Evolutionary conservation across 106 monocot species (phyloP), one percentile per base, ranked within the genome.

Genomic region (Allium sativum): DNA sequence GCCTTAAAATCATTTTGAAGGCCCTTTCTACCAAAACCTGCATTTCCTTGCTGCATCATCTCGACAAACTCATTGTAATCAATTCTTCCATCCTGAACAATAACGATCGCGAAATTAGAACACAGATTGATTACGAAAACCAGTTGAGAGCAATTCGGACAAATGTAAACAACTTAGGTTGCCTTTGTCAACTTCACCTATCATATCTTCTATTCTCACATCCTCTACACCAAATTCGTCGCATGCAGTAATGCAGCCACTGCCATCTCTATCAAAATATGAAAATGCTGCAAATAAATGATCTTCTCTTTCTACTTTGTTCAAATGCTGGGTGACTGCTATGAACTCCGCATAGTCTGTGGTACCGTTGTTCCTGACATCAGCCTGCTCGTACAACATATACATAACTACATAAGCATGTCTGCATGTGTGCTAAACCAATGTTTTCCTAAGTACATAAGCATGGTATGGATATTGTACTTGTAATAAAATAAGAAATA

Each of bases 41-140:
- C 48, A 58, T 72, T 75, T 12, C 80, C 80, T 53, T 72, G 68
- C 13, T 72, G 75, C 80, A 81, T 81, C 80, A 81, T 81, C n/a
- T 65, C 68, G 3, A 75, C 71, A 75, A 80, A 80, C 40, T 80
- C 80, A 42, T 42, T 64, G 51, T 80, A 80, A 52, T 80, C 80
- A 5, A 80, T 80, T 0, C 61, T 67, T 20, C 80, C 80, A 64
- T 80, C 75, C 75, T 80, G 72, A 22, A 44, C 20, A 56, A 54
- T n/a, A n/a, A n/a, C n/a, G n/a, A n/a, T n/a, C n/a, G 6, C 8
- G n/a, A 63, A 74, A 8, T 1, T 10, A 40, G 2, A 18, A 53
- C 16, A 2, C 41, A n/a, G 20, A 52, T 22, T 10, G 22, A 10
- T 22, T 22, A 8, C 7, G 13, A 40, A 7, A 16, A 59, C 7